phyloP scores from a whole-genome alignment of 306 rosid species.

The Trifolium pratense region DNA sequence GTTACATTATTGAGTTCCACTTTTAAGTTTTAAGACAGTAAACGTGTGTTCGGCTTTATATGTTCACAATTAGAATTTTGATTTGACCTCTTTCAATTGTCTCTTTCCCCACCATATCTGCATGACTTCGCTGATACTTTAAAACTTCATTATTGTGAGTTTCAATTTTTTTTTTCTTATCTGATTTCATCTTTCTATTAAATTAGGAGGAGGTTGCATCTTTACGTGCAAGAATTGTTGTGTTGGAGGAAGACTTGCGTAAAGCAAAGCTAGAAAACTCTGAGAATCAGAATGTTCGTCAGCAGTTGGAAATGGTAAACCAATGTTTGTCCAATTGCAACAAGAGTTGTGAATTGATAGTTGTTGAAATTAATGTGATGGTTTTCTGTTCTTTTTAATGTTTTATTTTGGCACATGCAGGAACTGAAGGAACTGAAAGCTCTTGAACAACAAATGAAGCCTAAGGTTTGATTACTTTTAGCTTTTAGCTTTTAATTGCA shows the following conservation, averaged over 20 bases:
- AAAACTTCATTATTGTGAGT: constrained; percentile 34
- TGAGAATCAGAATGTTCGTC: constrained; percentile 59
- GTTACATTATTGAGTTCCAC: constrained; percentile 14
- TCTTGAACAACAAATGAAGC: constrained; percentile 85
- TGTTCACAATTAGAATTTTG: constrained; percentile 33
- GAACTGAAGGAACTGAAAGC: constrained; percentile 86
- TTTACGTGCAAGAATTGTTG: constrained; percentile 68
- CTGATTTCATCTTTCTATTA: constrained; percentile 38
- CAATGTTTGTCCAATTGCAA: neutral
- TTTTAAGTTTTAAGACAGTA: constrained; percentile 26
- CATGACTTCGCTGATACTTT: constrained; percentile 1
- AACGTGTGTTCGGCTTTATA: constrained; percentile 28
- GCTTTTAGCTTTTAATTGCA: constrained; percentile 35
- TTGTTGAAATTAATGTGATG: constrained; percentile 5
- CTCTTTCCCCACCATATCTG: neutral
- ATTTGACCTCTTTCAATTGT: constrained; percentile 16
- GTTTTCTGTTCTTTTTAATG: constrained; percentile 39
- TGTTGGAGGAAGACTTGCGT: constrained; percentile 80
- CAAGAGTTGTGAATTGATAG: neutral
- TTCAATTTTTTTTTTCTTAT: constrained; percentile 16
- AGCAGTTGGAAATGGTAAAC: constrained; percentile 78
- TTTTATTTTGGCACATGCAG: constrained; percentile 58
- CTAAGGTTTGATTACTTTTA: constrained; percentile 69
- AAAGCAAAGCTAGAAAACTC: constrained; percentile 76
- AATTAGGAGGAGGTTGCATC: constrained; percentile 79